Base-by-base conservation (phyloP, 2,329 filamentous ascomycete genomes). In the Tolypocladium pustulatum region DNA sequence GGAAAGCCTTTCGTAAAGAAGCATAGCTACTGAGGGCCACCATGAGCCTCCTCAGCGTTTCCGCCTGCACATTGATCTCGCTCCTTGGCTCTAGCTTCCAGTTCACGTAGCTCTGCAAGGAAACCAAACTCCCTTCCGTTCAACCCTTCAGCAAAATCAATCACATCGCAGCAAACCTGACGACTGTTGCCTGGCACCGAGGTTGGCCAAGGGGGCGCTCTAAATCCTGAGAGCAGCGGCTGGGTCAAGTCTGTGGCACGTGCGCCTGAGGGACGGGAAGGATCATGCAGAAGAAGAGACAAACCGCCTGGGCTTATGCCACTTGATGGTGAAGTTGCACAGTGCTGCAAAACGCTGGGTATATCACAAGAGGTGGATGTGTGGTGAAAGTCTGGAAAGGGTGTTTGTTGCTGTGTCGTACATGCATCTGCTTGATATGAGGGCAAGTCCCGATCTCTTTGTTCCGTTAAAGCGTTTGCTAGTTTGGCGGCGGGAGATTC, bases 51-150 rank as follows among this genome's bases (percentile, higher is more conserved):
- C 20, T n/a, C 38, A 25, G 52, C 41, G 10, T 52, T 41, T 53
- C 32, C 22, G 32, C 58, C 37, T 10, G 55, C 41, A 6, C 56
- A 22, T 25, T 38, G 37, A 10, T 51, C 58, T 20, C 56, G 46
- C 22, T 60, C 58, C 20, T 58, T 57, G 13, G 58, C 60, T 51
- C 56, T 56, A 2, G 56, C 57, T n/a, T 60, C 60, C 9, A 61
- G 38, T 38, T 58, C 58, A n/a, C 58, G 58, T 17, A 61, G 54
- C 54, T 61, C 60, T 7, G 56, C 49, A 27, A 60, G 49, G 25
- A 61, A 61, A 32, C 58, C 56, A 32, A 60, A 61, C 5, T 58
- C 56, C 4, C 34, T 30, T 2, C 40, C 52, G 1, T 46, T 52
- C 20, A 32, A 40, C 0, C 17, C 10, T 5, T 34, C 60, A 15